These are phyloP conservation scores for Dipteronia dyeriana DNA, from an alignment of 345 rosid genomes.

Conservation along the genomic window DNA sequence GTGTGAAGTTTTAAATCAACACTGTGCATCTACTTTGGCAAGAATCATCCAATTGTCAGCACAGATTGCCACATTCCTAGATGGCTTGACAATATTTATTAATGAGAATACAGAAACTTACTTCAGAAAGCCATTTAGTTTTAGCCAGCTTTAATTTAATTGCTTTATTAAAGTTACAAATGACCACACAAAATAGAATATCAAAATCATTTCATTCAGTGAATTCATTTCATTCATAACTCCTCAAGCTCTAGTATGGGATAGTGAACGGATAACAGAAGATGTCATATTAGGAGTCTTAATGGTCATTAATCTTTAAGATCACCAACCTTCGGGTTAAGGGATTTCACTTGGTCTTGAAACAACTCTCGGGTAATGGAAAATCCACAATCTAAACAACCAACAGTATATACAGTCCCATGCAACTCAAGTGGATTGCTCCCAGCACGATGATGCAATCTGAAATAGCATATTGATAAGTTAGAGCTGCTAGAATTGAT, in stretches of 20 bases:
- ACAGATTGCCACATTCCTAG: background rate
- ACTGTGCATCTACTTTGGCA: background rate
- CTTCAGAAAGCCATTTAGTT: background rate
- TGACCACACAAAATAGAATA: background rate
- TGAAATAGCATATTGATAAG: constrained; percentile 28
- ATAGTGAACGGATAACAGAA: background rate
- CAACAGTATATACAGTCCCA: constrained; percentile 78
- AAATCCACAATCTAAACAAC: constrained; percentile 74
- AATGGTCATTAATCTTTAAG: background rate
- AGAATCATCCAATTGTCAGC: background rate
- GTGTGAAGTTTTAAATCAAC: background rate
- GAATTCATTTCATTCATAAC: background rate
- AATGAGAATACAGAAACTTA: background rate
- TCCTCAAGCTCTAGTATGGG: background rate
- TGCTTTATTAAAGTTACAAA: background rate
- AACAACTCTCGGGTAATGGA: constrained; percentile 56
- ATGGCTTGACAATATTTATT: background rate
- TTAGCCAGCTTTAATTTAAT: background rate
- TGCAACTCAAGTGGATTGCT: constrained; percentile 87
- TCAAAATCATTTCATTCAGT: constrained; percentile 1
- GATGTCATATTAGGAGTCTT: background rate
- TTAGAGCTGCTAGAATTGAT: constrained; percentile 13
- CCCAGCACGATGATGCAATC: constrained; percentile 92
- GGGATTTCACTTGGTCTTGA: constrained; percentile 78
- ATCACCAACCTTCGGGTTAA: constrained; percentile 76